A percentile compares a stretch with the other conserved stretches of the same genome.
Evolutionary conservation across 148 eudicot species (phyloP).

Genomic region (Fallopia convolvulus): DNA sequence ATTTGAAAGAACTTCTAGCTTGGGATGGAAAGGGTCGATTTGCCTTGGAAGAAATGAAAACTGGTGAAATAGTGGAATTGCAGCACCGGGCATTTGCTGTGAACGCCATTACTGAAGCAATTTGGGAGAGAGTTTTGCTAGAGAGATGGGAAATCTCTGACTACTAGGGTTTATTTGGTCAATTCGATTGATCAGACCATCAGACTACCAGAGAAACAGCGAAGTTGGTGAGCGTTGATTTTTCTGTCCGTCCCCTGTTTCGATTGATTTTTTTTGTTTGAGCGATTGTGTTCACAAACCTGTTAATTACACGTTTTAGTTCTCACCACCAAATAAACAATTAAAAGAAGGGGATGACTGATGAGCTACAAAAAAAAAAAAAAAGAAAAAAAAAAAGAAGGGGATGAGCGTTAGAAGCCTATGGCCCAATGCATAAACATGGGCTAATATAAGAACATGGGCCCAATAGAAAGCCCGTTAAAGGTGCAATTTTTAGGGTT

Average conservation of each 20-base stretch:
- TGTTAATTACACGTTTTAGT: background rate
- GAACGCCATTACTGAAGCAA: conserved; percentile 34
- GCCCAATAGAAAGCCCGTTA: background rate
- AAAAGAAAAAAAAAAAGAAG: no score
- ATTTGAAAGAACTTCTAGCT: conserved; percentile 17
- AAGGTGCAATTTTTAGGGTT: background rate
- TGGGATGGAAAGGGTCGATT: conserved; percentile 16
- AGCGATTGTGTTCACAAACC: background rate
- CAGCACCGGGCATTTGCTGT: conserved; percentile 28
- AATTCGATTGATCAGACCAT: background rate
- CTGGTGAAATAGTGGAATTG: conserved; percentile 24
- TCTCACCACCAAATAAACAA: background rate
- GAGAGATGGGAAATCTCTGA: background rate
- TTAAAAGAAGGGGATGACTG: no score
- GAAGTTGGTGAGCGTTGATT: background rate
- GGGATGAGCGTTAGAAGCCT: no score
- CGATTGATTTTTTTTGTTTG: background rate
- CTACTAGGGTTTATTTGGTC: conserved; percentile 4
- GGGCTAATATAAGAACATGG: background rate
- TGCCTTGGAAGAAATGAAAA: conserved; percentile 20
- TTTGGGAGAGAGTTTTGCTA: background rate
- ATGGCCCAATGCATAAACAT: background rate
- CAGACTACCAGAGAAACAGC: background rate
- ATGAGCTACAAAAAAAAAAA: no score
- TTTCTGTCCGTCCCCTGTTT: conserved; percentile 1